Evolutionary conservation across 495 filamentous ascomycete genomes (phyloP), one percentile per base, ranked within the genome.

Genomic region (Xanthoparmelia taractica): DNA sequence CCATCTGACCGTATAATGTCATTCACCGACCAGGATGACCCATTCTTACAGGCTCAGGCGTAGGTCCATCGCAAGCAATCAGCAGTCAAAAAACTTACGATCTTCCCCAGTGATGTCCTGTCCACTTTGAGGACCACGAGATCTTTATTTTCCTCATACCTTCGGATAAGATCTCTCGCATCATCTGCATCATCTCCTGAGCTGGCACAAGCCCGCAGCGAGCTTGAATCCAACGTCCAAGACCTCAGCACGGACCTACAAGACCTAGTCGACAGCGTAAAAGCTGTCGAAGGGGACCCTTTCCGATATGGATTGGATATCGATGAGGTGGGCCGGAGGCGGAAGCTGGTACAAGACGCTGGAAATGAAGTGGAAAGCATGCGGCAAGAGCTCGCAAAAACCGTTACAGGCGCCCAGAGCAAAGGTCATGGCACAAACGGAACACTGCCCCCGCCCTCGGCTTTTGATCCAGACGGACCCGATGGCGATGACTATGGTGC

Each of bases 21-120:
- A 73, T 87, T 82, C 58, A 89, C 84, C 50, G 84, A 83, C 66
- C 82, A 90, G 72, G 78, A 86, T 71, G 92, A 97, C 70, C 92
- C 92, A 33, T 97, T 96, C 80, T 87, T 95, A 75, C 89, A 95
- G 74, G 92, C 95, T 69, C 92, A 96, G 78, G 83, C 87, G 90
- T 92, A 76, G 69, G 83, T 62, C 43, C 29, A 60, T 59, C 64
- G 43, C 41, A 57, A 59, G 37, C 50, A 57, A 63, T 65, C 33
- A 34, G 34, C 33, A 15, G 27, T 38, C 0, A 59, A 61, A n/a
- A 72, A 45, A 33, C 63, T 58, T 25, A 61, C 59, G 11, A 13
- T 37, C n/a, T 3, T 31, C 6, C 60, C 47, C 64, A 95, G 90
- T 72, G 95, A 98, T 73, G 90, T 97, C 68, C 85, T 94, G 57